Evolutionary conservation across 345 rosid genomes (phyloP).

Genomic region (Physaria fendleri): DNA sequence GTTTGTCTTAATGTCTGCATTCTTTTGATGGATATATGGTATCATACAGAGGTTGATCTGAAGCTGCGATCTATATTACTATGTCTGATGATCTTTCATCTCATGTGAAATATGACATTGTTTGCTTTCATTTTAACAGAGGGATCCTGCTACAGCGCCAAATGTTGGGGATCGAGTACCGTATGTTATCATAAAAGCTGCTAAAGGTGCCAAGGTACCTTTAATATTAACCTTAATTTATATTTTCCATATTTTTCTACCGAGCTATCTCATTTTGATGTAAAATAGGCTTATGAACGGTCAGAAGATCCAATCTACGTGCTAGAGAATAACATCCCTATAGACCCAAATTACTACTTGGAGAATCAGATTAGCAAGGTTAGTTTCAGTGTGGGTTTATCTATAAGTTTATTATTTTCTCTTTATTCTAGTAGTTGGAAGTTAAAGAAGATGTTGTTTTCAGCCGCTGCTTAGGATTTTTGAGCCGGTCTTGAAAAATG

Average conservation of each 20-base stretch:
- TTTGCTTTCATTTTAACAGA: slow-evolving; percentile 42
- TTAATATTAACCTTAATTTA: slow-evolving; percentile 2
- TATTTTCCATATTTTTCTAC: neutral
- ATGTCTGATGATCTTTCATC: slow-evolving; percentile 5
- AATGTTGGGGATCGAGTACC: slow-evolving; percentile 98
- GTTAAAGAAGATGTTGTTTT: slow-evolving; percentile 15
- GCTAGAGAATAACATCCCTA: slow-evolving; percentile 84
- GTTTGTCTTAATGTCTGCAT: neutral
- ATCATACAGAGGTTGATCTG: neutral
- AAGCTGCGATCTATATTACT: neutral
- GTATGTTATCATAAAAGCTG: slow-evolving; percentile 83
- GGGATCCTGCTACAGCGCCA: slow-evolving; percentile 98
- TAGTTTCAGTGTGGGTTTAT: slow-evolving; percentile 14
- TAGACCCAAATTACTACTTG: slow-evolving; percentile 87
- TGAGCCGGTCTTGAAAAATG: slow-evolving; percentile 95
- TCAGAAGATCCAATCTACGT: slow-evolving; percentile 98
- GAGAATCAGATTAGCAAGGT: slow-evolving; percentile 98
- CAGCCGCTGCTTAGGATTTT: slow-evolving; percentile 96
- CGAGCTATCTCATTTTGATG: slow-evolving; percentile 5
- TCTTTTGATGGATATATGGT: neutral
- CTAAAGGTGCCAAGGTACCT: slow-evolving; percentile 94
- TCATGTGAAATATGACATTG: slow-evolving; percentile 14
- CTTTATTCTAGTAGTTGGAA: neutral
- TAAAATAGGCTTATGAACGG: slow-evolving; percentile 77
- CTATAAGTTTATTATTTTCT: slow-evolving; percentile 7